phyloP scores from a whole-genome alignment of 2,329 filamentous ascomycete genomes.

The Monilinia laxa region DNA sequence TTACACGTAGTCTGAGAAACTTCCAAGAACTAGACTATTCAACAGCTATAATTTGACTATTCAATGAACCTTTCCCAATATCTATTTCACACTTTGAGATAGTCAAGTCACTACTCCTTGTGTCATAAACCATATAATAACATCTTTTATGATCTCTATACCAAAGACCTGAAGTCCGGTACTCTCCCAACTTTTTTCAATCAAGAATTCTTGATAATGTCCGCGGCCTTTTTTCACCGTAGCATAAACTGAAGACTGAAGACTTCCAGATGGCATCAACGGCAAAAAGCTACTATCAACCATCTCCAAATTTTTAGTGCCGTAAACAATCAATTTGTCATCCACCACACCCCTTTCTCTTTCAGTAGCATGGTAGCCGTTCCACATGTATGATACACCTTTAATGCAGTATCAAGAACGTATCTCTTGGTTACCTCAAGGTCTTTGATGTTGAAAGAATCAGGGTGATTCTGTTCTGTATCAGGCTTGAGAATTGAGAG shows the following conservation, averaged over 20 bases:
- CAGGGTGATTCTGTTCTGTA: constrained; percentile 11
- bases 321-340: constrained; percentile 26
- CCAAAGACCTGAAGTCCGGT: not conserved
- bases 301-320: constrained; percentile 22
- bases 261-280: not conserved
- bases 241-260: not conserved
- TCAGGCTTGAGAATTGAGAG: constrained; percentile 6
- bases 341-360: constrained; percentile 27
- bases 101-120: not conserved
- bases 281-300: constrained; percentile 26
- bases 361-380: constrained; percentile 16
- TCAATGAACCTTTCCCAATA: not conserved
- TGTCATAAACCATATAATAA: not conserved
- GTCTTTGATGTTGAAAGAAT: not conserved
- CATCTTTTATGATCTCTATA: not conserved
- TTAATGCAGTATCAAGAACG: constrained; percentile 1
- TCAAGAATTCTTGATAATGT: not conserved
- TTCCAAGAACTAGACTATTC: no score
- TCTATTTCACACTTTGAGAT: not conserved
- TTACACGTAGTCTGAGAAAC: not conserved
- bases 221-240: not conserved
- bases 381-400: constrained; percentile 8
- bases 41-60: no score
- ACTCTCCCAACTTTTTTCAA: not conserved
- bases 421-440: constrained; percentile 18